phyloP scores from a whole-genome alignment of 495 filamentous ascomycete genomes.

The Xylaria curta region DNA sequence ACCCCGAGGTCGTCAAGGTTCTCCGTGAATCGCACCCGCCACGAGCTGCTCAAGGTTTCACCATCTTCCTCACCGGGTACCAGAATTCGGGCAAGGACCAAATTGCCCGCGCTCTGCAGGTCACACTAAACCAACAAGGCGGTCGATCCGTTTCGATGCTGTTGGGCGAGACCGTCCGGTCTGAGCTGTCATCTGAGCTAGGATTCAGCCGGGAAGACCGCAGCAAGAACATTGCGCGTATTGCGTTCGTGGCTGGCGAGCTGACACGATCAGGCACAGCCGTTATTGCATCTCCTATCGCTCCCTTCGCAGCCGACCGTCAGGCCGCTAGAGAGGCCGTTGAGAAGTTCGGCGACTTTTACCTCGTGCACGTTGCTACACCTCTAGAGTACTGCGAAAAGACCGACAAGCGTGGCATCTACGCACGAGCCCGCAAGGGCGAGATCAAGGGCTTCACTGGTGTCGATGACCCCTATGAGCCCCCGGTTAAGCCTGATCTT shows the following conservation, averaged over 20 bases:
- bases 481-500: slow-evolving; percentile 79
- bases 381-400: slow-evolving; percentile 90
- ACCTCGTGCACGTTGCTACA: slow-evolving; percentile 93
- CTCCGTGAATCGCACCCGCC: slow-evolving; percentile 94
- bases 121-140: slow-evolving; percentile 97
- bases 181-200: slow-evolving; percentile 91
- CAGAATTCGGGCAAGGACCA: slow-evolving; percentile 96
- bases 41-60: slow-evolving; percentile 90
- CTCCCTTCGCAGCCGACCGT: slow-evolving; percentile 83
- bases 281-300: slow-evolving; percentile 97
- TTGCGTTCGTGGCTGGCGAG: slow-evolving; percentile 94
- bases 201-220: slow-evolving; percentile 95
- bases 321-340: slow-evolving; percentile 80
- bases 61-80: slow-evolving; percentile 96
- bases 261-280: slow-evolving; percentile 91
- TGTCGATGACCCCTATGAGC: slow-evolving; percentile 97
- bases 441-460: slow-evolving; percentile 99
- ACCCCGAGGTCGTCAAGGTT: slow-evolving; percentile 96
- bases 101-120: slow-evolving; percentile 92
- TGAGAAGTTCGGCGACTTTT: slow-evolving; percentile 87
- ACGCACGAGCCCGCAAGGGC: slow-evolving; percentile 79
- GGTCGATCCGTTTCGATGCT: slow-evolving; percentile 93
- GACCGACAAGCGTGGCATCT: slow-evolving; percentile 94
- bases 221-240: slow-evolving; percentile 93
- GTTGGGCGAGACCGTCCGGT: slow-evolving; percentile 91